phyloP scores from a whole-genome alignment of 2,329 filamentous ascomycete genomes.

The Madurella mycetomatis region DNA sequence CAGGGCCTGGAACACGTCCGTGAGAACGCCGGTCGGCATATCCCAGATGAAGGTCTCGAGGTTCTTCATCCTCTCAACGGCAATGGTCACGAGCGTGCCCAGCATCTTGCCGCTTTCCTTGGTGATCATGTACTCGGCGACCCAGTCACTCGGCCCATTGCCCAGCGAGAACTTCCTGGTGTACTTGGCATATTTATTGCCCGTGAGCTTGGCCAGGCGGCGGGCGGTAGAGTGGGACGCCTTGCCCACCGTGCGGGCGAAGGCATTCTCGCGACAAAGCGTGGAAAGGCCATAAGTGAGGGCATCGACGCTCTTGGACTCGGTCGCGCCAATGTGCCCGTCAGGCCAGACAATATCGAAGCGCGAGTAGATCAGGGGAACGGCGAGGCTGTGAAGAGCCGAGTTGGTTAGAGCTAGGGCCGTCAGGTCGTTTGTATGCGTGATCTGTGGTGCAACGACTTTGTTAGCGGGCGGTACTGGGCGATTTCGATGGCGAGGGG shows the following conservation, averaged over 20 bases:
- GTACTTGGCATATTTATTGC: constrained; percentile 72
- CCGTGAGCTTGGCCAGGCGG: constrained; percentile 28
- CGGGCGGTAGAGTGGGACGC: constrained; percentile 26
- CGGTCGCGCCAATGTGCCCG: constrained; percentile 57
- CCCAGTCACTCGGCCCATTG: constrained; percentile 75
- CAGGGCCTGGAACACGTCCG: constrained; percentile 76
- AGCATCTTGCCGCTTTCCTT: constrained; percentile 86
- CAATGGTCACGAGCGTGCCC: constrained; percentile 74
- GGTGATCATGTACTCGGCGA: constrained; percentile 74
- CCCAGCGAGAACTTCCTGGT: constrained; percentile 78
- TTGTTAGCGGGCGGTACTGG: constrained; percentile 3
- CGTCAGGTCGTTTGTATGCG: constrained; percentile 76
- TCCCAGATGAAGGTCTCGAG: constrained; percentile 83
- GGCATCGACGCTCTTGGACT: constrained; percentile 71
- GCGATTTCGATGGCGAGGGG: background rate
- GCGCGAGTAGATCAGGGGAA: constrained; percentile 75
- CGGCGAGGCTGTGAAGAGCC: constrained; percentile 67
- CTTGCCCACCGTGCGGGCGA: constrained; percentile 37
- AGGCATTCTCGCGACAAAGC: constrained; percentile 61
- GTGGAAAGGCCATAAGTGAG: constrained; percentile 79
- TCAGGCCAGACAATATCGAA: constrained; percentile 91
- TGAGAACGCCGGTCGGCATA: constrained; percentile 78
- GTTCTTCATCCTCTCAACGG: constrained; percentile 75
- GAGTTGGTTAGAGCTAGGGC: constrained; percentile 75
- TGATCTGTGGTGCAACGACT: constrained; percentile 49